Conservation (phyloP, 1,284 basidiomycete genomes). For the Ustilago trichophora region DNA sequence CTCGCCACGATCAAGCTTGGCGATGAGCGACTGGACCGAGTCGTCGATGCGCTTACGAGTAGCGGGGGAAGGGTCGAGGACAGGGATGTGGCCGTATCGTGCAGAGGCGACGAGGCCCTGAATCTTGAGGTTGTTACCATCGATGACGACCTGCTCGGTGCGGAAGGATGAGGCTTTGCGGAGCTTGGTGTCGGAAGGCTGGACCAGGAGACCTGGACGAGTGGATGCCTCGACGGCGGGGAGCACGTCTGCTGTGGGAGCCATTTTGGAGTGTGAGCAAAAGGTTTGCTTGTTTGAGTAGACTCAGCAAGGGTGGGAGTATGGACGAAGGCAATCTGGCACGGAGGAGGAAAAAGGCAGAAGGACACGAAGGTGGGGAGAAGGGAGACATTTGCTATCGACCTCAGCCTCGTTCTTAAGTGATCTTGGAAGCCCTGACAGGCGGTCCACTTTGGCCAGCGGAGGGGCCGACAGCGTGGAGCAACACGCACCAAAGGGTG, state of each 20-base stretch:
- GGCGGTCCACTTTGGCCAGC: too few relatives aligned
- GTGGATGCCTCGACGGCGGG: conserved; percentile 11
- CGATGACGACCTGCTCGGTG: conserved; percentile 50
- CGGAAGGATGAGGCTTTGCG: conserved; percentile 45
- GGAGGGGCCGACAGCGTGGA: too few relatives aligned
- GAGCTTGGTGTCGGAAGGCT: conserved; percentile 35
- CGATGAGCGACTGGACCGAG: conserved; percentile 48
- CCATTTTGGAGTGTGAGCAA: conserved; percentile 30
- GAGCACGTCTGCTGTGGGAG: conserved; percentile 37
- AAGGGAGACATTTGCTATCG: too few relatives aligned
- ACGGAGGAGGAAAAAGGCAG: too few relatives aligned
- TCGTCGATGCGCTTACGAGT: conserved; percentile 53
- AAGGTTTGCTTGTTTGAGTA: too few relatives aligned
- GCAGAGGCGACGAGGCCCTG: conserved; percentile 52
- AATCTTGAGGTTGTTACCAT: conserved; percentile 50
- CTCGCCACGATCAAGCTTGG: conserved; percentile 54
- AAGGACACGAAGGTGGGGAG: too few relatives aligned
- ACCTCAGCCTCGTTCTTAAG: too few relatives aligned
- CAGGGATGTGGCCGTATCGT: conserved; percentile 47
- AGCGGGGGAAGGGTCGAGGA: conserved; percentile 42
- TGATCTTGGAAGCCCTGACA: too few relatives aligned
- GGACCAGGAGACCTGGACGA: conserved; percentile 23
- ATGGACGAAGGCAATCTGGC: too few relatives aligned
- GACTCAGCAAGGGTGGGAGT: too few relatives aligned
- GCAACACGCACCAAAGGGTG: too few relatives aligned